Evolutionary conservation across 2,329 filamentous ascomycete genomes (phyloP).

Genomic region (Zymoseptoria brevis): DNA sequence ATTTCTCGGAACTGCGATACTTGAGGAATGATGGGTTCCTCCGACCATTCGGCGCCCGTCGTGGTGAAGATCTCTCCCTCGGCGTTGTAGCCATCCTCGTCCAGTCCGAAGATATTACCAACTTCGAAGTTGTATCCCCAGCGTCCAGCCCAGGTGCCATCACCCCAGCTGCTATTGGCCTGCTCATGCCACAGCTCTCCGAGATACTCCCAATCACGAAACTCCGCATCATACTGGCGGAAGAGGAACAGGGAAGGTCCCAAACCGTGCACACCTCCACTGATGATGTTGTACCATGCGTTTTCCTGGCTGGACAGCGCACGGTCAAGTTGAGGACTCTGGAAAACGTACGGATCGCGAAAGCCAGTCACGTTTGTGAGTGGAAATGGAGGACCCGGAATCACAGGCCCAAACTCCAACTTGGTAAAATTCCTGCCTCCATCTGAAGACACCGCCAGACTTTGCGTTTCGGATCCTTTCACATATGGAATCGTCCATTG

Average conservation of each 20-base stretch:
- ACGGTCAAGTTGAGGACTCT: no score
- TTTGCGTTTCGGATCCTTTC: conserved; percentile 41
- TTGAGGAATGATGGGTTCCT: conserved; percentile 23
- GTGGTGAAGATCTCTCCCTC: conserved; percentile 36
- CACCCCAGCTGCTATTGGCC: conserved; percentile 15
- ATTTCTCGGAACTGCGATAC: neutral
- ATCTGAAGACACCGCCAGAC: conserved; percentile 27
- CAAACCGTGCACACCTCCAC: conserved; percentile 31
- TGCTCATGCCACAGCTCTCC: conserved; percentile 36
- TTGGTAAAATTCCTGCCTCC: no score
- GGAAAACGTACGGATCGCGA: no score
- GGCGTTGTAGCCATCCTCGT: conserved; percentile 33
- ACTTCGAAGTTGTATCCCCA: conserved; percentile 41
- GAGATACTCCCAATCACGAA: conserved; percentile 34
- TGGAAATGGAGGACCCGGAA: no score
- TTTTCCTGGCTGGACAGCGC: no score
- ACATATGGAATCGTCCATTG: conserved; percentile 41
- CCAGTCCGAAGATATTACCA: conserved; percentile 36
- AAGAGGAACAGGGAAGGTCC: conserved; percentile 37
- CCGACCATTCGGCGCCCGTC: conserved; percentile 38
- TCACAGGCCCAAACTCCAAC: no score
- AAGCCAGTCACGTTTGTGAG: no score
- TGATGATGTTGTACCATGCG: no score
- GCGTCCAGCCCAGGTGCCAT: conserved; percentile 19
- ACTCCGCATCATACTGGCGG: conserved; percentile 31